phyloP scores from a whole-genome alignment of 257 asterid genomes.

The Cinchona pubescens region DNA sequence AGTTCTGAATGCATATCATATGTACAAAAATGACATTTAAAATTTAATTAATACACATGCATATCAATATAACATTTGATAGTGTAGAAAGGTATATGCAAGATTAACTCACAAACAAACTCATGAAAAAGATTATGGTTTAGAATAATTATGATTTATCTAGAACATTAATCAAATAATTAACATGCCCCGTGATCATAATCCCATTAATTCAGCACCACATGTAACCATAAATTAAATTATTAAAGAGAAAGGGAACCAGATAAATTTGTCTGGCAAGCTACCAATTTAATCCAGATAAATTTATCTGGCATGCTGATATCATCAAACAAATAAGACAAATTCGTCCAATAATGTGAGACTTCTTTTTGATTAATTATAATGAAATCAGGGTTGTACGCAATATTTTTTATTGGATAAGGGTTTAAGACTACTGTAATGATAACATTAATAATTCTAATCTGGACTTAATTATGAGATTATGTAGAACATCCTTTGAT shows the following conservation, averaged over 20 bases:
- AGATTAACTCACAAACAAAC: no score
- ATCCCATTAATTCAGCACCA: neutral
- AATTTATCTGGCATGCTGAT: constrained; percentile 7
- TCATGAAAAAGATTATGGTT: neutral
- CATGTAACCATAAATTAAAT: neutral
- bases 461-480: neutral
- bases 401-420: neutral
- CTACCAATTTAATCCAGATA: constrained; percentile 6
- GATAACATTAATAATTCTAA: constrained; percentile 8
- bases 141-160: neutral
- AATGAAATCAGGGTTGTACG: neutral
- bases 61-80: no score
- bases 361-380: neutral
- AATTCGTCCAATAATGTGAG: neutral
- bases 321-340: neutral
- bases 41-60: no score
- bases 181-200: neutral
- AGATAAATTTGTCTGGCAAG: constrained; percentile 10
- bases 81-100: no score
- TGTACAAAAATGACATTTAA: no score
- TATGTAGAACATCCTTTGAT: constrained; percentile 1
- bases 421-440: neutral
- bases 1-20: no score
- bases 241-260: neutral
- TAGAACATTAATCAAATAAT: neutral